Base-by-base conservation (phyloP, 495 filamentous ascomycete species). In the Annulohypoxylon bovei region DNA sequence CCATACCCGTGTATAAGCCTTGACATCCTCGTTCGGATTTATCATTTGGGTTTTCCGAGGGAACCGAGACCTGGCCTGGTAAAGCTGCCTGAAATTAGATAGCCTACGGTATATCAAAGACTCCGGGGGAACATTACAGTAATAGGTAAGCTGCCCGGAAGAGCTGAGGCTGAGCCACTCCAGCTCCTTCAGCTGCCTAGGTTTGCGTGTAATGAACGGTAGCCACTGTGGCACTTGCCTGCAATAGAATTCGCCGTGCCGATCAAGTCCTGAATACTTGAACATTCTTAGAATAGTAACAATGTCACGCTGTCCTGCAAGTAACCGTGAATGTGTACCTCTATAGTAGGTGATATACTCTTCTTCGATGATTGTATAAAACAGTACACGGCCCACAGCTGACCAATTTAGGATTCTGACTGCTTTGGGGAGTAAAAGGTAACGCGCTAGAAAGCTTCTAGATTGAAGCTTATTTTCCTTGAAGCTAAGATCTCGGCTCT, bases 131-230 rank as follows among this genome's bases (percentile, higher is more conserved):
- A 5, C 27, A 16, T 33, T 53, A 33, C 14, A 53, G 49, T 33
- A 32, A 53, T 53, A 33, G 11, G n/a, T 53, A 33, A 20, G n/a
- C 28, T 33, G 28, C 49, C 28, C n/a, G 28, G 27, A 5, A 53
- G 27, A 33, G 49, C 49, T 30, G 25, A 33, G 49, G 49, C 49
- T 33, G 27, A 53, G 49, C 28, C 28, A 20, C 16, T 33, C 49
- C 49, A 53, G 49, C 49, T 53, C 49, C 49, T 33, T 53, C 28
- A 53, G 49, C 49, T 53, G 7, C 27, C n/a, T n/a, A n/a, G n/a
- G n/a, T n/a, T n/a, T n/a, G n/a, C 28, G 7, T 25, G 28, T 32
- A 33, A 33, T 33, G 14, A 53, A 53, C 18, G n/a, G 49, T 28
- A 50, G 23, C 23, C 22, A n/a, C 28, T 8, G 46, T 53, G 28